Evolutionary conservation across 2,329 filamentous ascomycete genomes (phyloP).

Genomic region (Colletotrichum shisoi): DNA sequence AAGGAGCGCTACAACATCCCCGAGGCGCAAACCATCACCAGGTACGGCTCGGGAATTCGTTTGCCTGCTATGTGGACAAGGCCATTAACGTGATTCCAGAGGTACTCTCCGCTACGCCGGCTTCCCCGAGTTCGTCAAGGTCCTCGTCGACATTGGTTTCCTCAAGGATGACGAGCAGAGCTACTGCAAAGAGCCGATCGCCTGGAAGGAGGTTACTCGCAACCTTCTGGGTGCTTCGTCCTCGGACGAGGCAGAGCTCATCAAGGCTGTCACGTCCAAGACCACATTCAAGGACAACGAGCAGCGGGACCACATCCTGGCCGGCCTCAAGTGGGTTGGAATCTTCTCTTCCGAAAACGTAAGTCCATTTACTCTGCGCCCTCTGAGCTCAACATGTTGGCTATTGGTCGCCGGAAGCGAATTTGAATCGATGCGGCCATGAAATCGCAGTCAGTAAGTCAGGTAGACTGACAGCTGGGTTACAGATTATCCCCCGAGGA

Average conservation of each 20-base stretch:
- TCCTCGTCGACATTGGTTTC: slow-evolving; percentile 89
- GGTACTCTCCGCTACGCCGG: slow-evolving; percentile 76
- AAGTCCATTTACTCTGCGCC: neutral
- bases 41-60: neutral
- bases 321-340: slow-evolving; percentile 71
- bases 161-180: slow-evolving; percentile 73
- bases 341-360: slow-evolving; percentile 7
- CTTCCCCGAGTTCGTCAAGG: slow-evolving; percentile 89
- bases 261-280: slow-evolving; percentile 77
- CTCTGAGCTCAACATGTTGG: neutral
- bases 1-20: slow-evolving; percentile 72
- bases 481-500: slow-evolving; percentile 71
- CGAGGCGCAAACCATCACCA: slow-evolving; percentile 69
- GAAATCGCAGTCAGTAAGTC: too few species aligned
- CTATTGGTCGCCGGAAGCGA: neutral
- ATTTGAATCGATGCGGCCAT: too few species aligned
- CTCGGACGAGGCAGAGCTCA: slow-evolving; percentile 72
- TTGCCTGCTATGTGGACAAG: neutral
- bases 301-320: slow-evolving; percentile 73
- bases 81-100: neutral
- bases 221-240: slow-evolving; percentile 76
- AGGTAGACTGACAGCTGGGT: neutral
- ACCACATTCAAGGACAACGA: slow-evolving; percentile 73
- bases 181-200: slow-evolving; percentile 70
- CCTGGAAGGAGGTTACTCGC: slow-evolving; percentile 87